Base-by-base conservation (phyloP, 495 filamentous ascomycete species). In the Aspergillus asperescens region DNA sequence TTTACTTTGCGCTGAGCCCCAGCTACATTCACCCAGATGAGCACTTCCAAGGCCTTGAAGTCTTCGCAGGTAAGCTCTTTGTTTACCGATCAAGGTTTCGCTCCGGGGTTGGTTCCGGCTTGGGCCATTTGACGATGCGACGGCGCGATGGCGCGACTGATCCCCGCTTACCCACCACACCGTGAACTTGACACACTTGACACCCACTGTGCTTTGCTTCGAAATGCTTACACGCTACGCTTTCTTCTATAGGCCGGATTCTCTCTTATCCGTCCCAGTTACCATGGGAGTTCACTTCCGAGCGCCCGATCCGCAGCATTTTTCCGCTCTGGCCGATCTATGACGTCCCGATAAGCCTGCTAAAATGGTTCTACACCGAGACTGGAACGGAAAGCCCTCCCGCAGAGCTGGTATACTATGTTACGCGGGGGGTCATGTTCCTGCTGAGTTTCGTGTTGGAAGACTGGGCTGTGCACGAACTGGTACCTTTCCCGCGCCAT, bases 21-120 rank as follows among this genome's bases (percentile, higher is more conserved):
- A 96, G 92, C 74, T 98, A 98, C 69, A 81, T 98, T 25, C 93
- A 98, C 68, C 93, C 93, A 3, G 93, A 98, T 71, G 93, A 98
- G 76, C 89, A 96, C 70, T 98, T 98, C 64, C 93, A 98, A 64
- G 93, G 93, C 16, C 93, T 92, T 8, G 93, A 98, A 74, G 86
- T 97, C 47, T 92, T 96, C 61, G 90, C 91, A 54, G 90, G 92
- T 96, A 83, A 65, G 87, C 75, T 41, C 22, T 37, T 52, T 34
- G 25, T 27, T 5, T 22, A 18, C 9, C 15, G 5, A 43, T 31
- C 19, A n/a, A 3, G 10, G 16, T 10, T 1, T 34, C 28, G 12
- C 4, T 13, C 31, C 5, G 38, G 31, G 38, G 34, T 44, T 22
- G 20, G n/a, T 16, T 16, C 8, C 18, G 31, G 32, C 19, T 31